A percentile compares a stretch with the other conserved stretches of the same genome.
Evolutionary conservation across 192 early-diverging fungal species (phyloP).

Genomic region (Phycomyces blakesleeanus): DNA sequence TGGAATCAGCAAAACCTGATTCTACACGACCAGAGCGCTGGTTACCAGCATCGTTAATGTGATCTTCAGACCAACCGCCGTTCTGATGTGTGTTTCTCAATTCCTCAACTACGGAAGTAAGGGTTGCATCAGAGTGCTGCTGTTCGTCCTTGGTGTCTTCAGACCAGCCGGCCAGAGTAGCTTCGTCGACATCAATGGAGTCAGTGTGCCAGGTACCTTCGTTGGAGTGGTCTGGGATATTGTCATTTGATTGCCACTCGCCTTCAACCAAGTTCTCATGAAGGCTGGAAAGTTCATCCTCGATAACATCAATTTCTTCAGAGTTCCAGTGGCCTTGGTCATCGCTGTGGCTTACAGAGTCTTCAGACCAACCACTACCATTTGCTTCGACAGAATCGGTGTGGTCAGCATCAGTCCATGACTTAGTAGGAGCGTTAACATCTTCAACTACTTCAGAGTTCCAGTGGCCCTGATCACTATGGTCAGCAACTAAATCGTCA

Average conservation of each 20-base stretch:
- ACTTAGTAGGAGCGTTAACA: neutral
- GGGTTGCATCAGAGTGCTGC: too few species aligned
- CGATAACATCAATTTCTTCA: neutral
- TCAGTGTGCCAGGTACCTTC: too few species aligned
- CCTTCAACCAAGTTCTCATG: too few species aligned
- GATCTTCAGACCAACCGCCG: neutral
- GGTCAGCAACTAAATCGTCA: neutral
- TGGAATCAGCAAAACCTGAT: neutral
- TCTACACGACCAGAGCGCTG: neutral
- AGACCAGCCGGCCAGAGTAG: too few species aligned
- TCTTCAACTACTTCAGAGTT: neutral
- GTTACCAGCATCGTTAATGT: neutral
- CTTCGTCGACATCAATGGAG: too few species aligned
- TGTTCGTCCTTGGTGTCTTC: too few species aligned
- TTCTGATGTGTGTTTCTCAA: neutral
- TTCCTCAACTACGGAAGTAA: neutral
- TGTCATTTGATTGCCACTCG: too few species aligned
- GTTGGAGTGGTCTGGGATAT: too few species aligned
- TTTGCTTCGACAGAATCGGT: neutral
- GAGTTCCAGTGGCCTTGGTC: neutral
- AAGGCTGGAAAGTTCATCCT: too few species aligned
- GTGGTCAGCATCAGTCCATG: conserved; percentile 1
- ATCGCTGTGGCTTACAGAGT: neutral
- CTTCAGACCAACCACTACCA: neutral
- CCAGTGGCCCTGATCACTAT: neutral